Conservation (phyloP, 176 grass and related monocot species). For the Hordeum vulgare region MorexV3_pseudomolecules_assembly NC_058524.1:215586992-215587491, state of each 20-base stretch:
- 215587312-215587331: too few species aligned
- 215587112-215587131: neutral
- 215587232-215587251: neutral
- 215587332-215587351: too few species aligned
- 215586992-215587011: conserved; percentile 31
- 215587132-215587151: neutral
- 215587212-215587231: neutral
- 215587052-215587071: neutral
- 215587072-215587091: neutral
- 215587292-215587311: neutral
- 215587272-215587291: neutral
- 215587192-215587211: neutral
- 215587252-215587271: neutral
- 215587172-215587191: neutral
- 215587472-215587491: too few species aligned
- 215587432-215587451: too few species aligned
- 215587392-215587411: too few species aligned
- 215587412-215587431: too few species aligned
- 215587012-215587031: conserved; percentile 9
- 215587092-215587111: neutral
- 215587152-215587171: neutral
- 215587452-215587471: too few species aligned
- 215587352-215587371: too few species aligned
- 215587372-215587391: too few species aligned
- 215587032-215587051: neutral